phyloP scores from a whole-genome alignment of 2,329 filamentous ascomycete species.

The Verticillium zaregamsianum region DNA sequence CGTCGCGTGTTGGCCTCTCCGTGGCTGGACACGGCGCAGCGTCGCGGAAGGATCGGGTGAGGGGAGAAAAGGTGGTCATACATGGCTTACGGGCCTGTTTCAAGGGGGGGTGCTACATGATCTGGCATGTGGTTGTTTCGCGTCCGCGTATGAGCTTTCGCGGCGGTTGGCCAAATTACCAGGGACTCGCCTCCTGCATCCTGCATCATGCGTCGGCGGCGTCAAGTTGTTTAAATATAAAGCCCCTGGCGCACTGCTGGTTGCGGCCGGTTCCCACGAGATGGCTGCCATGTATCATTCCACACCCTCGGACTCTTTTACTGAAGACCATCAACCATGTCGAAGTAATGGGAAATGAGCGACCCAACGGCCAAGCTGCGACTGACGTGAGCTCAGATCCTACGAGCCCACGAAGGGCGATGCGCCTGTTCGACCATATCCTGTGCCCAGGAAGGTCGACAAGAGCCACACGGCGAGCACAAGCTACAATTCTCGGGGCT shows the following conservation, averaged over 20 bases:
- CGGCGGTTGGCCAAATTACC: not conserved
- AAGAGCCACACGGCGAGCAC: not conserved
- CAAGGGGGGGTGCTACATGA: not conserved
- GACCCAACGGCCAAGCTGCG: too few relatives aligned
- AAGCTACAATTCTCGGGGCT: not conserved
- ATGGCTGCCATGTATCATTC: too few relatives aligned
- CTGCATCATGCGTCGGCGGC: not conserved
- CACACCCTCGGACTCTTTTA: too few relatives aligned
- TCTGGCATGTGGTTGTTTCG: not conserved
- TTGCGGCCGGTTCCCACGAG: not conserved
- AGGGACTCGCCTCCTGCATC: not conserved
- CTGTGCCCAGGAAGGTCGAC: not conserved
- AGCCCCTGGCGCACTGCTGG: not conserved
- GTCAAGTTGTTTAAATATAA: not conserved
- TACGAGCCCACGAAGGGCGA: too few relatives aligned
- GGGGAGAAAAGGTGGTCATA: not conserved
- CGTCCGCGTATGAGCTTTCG: not conserved
- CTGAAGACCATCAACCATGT: too few relatives aligned
- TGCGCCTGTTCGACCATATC: too few relatives aligned
- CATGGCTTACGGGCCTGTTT: not conserved
- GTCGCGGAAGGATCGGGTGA: not conserved
- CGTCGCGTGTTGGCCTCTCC: not conserved
- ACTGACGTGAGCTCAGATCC: too few relatives aligned
- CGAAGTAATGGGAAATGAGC: too few relatives aligned
- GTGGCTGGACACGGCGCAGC: not conserved